Evolutionary conservation across 306 rosid genomes (phyloP).

Genomic region (Lablab purpureus): DNA sequence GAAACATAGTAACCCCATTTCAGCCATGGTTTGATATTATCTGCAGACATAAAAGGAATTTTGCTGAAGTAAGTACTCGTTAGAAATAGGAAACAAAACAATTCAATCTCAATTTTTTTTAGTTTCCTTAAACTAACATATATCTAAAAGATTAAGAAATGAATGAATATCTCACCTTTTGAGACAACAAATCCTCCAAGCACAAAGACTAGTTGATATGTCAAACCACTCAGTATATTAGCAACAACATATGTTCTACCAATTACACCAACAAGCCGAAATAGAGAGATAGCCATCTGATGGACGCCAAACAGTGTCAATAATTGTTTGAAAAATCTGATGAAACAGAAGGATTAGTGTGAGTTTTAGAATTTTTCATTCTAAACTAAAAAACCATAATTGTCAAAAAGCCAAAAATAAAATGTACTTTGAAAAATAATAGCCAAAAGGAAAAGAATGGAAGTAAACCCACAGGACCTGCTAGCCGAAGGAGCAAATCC

Average conservation of each 20-base stretch:
- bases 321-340: slow-evolving; percentile 67
- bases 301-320: slow-evolving; percentile 64
- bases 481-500: slow-evolving; percentile 84
- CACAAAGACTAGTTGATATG: slow-evolving; percentile 54
- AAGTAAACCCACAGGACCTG: slow-evolving; percentile 59
- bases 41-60: slow-evolving; percentile 49
- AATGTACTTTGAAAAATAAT: not conserved
- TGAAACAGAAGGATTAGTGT: not conserved
- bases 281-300: slow-evolving; percentile 73
- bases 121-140: not conserved
- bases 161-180: slow-evolving; percentile 49
- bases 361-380: slow-evolving; percentile 3
- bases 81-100: not conserved
- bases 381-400: not conserved
- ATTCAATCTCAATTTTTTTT: not conserved
- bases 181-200: slow-evolving; percentile 74
- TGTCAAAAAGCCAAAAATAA: not conserved
- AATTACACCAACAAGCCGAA: slow-evolving; percentile 63
- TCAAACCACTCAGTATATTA: slow-evolving; percentile 57
- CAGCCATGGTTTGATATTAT: slow-evolving; percentile 75
- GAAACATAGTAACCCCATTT: slow-evolving; percentile 77
- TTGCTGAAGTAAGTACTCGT: slow-evolving; percentile 12
- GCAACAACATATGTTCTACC: slow-evolving; percentile 69
- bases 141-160: not conserved
- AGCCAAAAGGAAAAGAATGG: not conserved